Conservation (phyloP, 169 alveolate species). For the Prorocentrum cordatum region DNA sequence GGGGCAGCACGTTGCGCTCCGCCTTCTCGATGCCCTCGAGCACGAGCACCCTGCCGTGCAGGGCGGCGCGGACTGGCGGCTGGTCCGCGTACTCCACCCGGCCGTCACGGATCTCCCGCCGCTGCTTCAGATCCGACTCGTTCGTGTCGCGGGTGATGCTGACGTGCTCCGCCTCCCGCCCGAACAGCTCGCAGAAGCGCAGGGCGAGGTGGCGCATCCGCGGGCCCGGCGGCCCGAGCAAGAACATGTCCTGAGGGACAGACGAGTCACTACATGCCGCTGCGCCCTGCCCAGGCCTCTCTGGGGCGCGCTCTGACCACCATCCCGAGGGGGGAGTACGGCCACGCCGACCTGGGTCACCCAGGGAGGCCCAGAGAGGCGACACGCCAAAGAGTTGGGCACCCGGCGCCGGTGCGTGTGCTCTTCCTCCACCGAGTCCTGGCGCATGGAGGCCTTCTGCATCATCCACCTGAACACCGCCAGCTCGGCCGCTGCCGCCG, state of each 20-base stretch:
- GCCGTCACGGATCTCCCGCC: constrained; percentile 4
- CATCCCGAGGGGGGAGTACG: too few species aligned
- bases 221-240: constrained; percentile 39
- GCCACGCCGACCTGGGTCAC: too few species aligned
- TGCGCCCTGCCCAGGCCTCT: too few species aligned
- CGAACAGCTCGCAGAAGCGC: constrained; percentile 15
- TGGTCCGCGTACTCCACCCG: constrained; percentile 21
- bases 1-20: constrained; percentile 36
- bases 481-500: not conserved
- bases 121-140: constrained; percentile 45
- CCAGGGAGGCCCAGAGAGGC: too few species aligned
- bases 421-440: not conserved
- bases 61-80: constrained; percentile 21
- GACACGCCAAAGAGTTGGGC: too few species aligned
- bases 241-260: constrained; percentile 18
- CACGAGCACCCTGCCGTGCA: constrained; percentile 31
- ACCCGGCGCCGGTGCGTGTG: too few species aligned
- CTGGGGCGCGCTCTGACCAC: too few species aligned
- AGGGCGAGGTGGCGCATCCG: not conserved
- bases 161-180: constrained; percentile 20
- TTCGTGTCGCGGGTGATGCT: constrained; percentile 23
- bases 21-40: constrained; percentile 40
- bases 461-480: constrained; percentile 25
- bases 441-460: constrained; percentile 7
- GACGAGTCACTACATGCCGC: too few species aligned